Evolutionary conservation across 2,329 filamentous ascomycete species (phyloP).

Genomic region (Diaporthe amygdali): DNA sequence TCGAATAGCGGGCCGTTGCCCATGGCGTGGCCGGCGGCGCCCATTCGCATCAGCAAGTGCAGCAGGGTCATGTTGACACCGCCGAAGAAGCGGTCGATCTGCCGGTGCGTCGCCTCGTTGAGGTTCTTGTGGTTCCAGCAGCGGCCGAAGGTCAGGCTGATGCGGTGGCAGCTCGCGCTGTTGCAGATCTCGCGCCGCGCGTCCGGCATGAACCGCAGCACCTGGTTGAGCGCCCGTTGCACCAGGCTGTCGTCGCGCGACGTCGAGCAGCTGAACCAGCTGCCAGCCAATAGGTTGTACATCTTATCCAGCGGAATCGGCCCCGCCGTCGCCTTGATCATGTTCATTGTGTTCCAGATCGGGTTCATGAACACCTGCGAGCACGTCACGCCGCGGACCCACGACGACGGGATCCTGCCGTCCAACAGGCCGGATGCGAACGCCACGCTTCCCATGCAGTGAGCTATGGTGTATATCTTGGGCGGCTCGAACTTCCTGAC

Average conservation of each 20-base stretch:
- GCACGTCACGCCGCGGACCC: slow-evolving; percentile 63
- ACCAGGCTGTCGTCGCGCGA: slow-evolving; percentile 50
- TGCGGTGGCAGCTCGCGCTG: slow-evolving; percentile 66
- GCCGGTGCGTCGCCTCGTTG: slow-evolving; percentile 68
- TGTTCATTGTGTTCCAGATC: slow-evolving; percentile 60
- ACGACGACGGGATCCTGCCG: slow-evolving; percentile 60
- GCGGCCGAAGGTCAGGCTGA: slow-evolving; percentile 64
- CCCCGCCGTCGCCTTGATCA: slow-evolving; percentile 56
- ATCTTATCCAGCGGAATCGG: slow-evolving; percentile 55
- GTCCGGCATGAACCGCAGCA: slow-evolving; percentile 63
- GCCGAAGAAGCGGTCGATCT: slow-evolving; percentile 66
- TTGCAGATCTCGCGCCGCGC: slow-evolving; percentile 62
- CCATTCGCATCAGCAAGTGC: slow-evolving; percentile 61
- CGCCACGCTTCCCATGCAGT: slow-evolving; percentile 69
- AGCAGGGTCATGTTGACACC: slow-evolving; percentile 66
- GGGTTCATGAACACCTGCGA: slow-evolving; percentile 70
- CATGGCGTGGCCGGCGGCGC: slow-evolving; percentile 55
- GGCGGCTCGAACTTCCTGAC: slow-evolving; percentile 15
- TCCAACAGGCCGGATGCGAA: slow-evolving; percentile 64
- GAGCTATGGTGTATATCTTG: slow-evolving; percentile 62
- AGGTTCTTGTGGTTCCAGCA: slow-evolving; percentile 70
- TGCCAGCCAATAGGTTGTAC: slow-evolving; percentile 53
- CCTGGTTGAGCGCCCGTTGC: slow-evolving; percentile 59
- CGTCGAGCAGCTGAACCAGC: slow-evolving; percentile 61
- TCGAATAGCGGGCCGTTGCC: slow-evolving; percentile 54